These are phyloP conservation scores for Isatis tinctoria DNA, from an alignment of 345 rosid species.

Conservation along the genomic window DNA sequence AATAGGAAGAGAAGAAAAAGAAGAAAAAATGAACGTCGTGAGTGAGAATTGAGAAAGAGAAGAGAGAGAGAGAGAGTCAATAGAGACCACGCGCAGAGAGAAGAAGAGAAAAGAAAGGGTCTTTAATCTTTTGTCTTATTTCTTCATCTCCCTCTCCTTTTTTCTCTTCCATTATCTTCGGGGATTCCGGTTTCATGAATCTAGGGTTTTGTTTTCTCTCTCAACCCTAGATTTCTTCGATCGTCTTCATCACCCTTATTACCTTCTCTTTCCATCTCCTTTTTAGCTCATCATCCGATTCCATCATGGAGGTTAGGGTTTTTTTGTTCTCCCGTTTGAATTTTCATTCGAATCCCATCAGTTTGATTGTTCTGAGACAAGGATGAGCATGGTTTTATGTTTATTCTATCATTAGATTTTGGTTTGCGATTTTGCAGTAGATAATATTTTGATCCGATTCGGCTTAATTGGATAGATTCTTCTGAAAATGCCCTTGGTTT, in stretches of 20 bases:
- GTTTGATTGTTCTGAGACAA: not conserved
- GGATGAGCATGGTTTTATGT: not conserved
- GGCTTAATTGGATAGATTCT: not conserved
- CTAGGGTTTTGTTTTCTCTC: constrained; percentile 30
- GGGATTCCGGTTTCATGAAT: constrained; percentile 13
- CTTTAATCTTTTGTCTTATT: constrained; percentile 6
- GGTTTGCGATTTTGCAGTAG: not conserved
- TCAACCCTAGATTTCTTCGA: constrained; percentile 27
- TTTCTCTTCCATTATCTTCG: constrained; percentile 26
- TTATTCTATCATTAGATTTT: not conserved
- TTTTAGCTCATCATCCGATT: constrained; percentile 9
- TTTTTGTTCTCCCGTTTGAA: not conserved
- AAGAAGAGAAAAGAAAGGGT: constrained; percentile 10
- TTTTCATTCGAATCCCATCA: not conserved
- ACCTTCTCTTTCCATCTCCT: not conserved
- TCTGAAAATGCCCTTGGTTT: not conserved
- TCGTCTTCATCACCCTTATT: not conserved
- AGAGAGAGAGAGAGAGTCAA: constrained; percentile 12
- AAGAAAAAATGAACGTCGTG: constrained; percentile 21
- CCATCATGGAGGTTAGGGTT: constrained; percentile 37
- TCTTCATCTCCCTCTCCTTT: not conserved
- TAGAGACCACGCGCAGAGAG: constrained; percentile 26
- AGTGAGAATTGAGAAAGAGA: not conserved
- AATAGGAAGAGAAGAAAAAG: no score
- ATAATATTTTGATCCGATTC: not conserved